Base-by-base conservation (phyloP, 2,329 filamentous ascomycete genomes). In the Dryadomyces sulphureus region DNA sequence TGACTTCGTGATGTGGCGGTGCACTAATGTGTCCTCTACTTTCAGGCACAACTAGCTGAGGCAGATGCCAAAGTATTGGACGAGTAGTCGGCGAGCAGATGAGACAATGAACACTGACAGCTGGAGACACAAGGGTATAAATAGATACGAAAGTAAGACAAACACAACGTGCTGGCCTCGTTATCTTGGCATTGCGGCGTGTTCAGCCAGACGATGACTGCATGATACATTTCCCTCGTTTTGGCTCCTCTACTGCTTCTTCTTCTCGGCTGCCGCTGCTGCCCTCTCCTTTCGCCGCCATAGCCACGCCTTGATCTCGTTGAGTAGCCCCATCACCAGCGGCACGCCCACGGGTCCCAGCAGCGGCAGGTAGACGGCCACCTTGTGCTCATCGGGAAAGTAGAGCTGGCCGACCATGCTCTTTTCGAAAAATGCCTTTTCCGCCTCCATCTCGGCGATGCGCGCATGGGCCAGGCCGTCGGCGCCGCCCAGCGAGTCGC, bases 341-440 rank as follows among this genome's bases (percentile, higher is more conserved):
- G 92, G 92, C 12, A 96, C 90, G 5, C 85, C 88, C 36, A 96
- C 79, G 0, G 92, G 92, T 0, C 92, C 92, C 36, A 98, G 65
- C 11, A 98, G 66, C 1, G 92, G 92, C 55, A 98, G 65, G 60
- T 98, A 98, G 1, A 98, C 92, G 0, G 92, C 92, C 21, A 98
- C 77, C 63, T 96, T 98, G 62, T 98, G 92, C 65, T 98, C 92
- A 58, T 98, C 92, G 0, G 92, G 92, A 62, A 98, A 98, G 62
- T 96, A 98, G 2, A 96, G 81, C 65, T 96, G 92, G 0, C 89
- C 92, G 12, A 98, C 92, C 92, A 98, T 98, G 58, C 85, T 94
- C 65, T 94, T 94, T 64, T 98, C 92, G 55, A 98, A 98, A 63
- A 98, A 98, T 0, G 90, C 90, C 50, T 83, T 79, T 61, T 98